Conservation (phyloP, 495 filamentous ascomycete species). For the Lindgomyces ingoldianus region DNA sequence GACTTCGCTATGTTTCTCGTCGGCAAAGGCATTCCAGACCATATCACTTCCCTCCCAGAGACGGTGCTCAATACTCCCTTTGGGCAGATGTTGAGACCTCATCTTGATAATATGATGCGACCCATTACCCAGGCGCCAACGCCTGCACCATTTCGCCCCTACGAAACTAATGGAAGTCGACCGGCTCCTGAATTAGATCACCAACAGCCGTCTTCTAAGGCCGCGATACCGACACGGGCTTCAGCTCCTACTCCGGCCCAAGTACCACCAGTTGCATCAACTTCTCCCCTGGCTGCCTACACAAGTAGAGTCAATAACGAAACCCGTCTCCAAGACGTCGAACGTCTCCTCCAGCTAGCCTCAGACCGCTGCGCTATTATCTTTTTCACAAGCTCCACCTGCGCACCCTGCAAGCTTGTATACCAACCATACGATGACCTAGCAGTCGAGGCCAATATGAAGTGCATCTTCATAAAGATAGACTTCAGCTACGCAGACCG, state of each 20-base stretch:
- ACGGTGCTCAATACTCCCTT: conserved; percentile 87
- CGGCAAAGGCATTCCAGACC: conserved; percentile 83
- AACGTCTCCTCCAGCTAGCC: conserved; percentile 59
- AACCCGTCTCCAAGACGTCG: conserved; percentile 59
- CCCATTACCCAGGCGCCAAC: conserved; percentile 57
- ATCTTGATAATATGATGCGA: conserved; percentile 73
- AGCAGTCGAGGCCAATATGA: conserved; percentile 70
- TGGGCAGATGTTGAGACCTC: conserved; percentile 83
- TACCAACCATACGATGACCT: conserved; percentile 84
- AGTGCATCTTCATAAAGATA: conserved; percentile 77
- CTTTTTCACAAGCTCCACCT: conserved; percentile 91
- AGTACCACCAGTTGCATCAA: too few species aligned
- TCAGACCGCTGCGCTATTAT: conserved; percentile 71
- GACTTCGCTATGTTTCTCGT: conserved; percentile 88
- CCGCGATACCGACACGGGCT: not conserved
- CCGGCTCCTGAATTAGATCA: too few species aligned
- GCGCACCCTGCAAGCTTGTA: conserved; percentile 78
- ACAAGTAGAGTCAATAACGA: conserved; percentile 54
- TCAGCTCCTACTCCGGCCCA: too few species aligned
- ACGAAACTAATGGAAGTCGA: conserved; percentile 1
- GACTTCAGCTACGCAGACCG: conserved; percentile 65
- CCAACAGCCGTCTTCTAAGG: too few species aligned
- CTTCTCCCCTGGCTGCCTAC: not conserved
- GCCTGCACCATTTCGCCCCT: conserved; percentile 14
- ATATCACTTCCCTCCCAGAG: conserved; percentile 85